These are phyloP conservation scores for Cordia subcordata DNA, from an alignment of 257 asterid species.

Conservation along the genomic window DNA sequence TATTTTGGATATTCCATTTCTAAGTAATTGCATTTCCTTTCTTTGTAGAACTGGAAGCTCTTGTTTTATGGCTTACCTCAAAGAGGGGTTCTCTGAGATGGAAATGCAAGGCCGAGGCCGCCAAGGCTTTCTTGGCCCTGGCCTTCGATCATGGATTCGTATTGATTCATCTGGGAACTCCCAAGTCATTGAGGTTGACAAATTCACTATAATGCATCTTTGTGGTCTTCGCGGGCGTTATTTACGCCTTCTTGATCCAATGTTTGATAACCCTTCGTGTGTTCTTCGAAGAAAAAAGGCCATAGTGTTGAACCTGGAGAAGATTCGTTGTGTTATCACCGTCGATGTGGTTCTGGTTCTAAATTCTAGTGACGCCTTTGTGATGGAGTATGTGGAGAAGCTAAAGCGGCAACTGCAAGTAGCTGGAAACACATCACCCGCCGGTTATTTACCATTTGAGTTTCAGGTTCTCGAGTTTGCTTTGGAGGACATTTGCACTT, in stretches of 20 bases:
- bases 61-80: constrained; percentile 78
- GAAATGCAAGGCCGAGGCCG: constrained; percentile 92
- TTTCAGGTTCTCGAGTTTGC: constrained; percentile 99
- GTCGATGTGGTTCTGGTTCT: constrained; percentile 88
- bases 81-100: constrained; percentile 76
- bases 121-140: too few species aligned
- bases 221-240: constrained; percentile 99
- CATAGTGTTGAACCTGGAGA: constrained; percentile 95
- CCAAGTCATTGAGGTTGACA: constrained; percentile 87
- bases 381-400: constrained; percentile 89
- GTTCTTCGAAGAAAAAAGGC: constrained; percentile 99
- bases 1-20: too few species aligned
- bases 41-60: constrained; percentile 30
- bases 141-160: constrained; percentile 93
- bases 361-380: constrained; percentile 86
- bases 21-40: background rate
- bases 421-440: constrained; percentile 75
- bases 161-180: constrained; percentile 82
- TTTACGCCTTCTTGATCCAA: constrained; percentile 83
- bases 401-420: constrained; percentile 77
- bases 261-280: constrained; percentile 93
- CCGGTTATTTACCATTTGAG: constrained; percentile 98
- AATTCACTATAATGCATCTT: constrained; percentile 92
- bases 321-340: constrained; percentile 92
- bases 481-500: constrained; percentile 92